Percentiles rank a stretch among this genome's conserved stretches.
phyloP scores from a whole-genome alignment of 1,284 basidiomycete species.

The Naganishia cerealis region DNA sequence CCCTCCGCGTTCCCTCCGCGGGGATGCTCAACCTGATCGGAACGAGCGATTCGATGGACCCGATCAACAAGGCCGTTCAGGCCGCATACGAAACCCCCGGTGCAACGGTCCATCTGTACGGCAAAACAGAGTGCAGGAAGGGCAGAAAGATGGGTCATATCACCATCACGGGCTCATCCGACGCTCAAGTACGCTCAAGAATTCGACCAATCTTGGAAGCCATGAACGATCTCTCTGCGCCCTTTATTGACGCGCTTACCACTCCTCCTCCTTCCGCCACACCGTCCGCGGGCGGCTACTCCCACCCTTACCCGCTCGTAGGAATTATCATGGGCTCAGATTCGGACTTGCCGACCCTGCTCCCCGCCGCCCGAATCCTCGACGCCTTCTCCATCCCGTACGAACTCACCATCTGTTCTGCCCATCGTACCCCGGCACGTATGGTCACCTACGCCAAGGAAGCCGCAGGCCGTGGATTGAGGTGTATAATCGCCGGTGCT shows the following conservation, averaged over 20 bases:
- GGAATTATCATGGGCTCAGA: slow-evolving; percentile 98
- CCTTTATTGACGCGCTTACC: slow-evolving; percentile 58
- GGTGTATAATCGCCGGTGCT: slow-evolving; percentile 88
- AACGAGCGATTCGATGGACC: slow-evolving; percentile 64
- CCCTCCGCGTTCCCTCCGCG: slow-evolving; percentile 79
- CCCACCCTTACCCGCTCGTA: slow-evolving; percentile 75
- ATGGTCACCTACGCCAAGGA: slow-evolving; percentile 79
- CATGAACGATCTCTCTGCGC: slow-evolving; percentile 62
- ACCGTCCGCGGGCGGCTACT: slow-evolving; percentile 42
- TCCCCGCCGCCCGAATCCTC: slow-evolving; percentile 81
- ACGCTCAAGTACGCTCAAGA: slow-evolving; percentile 69
- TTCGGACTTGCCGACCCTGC: slow-evolving; percentile 92
- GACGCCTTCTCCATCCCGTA: slow-evolving; percentile 80
- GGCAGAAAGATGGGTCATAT: slow-evolving; percentile 99
- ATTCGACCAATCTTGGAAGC: slow-evolving; percentile 70
- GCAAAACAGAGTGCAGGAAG: slow-evolving; percentile 82
- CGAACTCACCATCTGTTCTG: slow-evolving; percentile 93
- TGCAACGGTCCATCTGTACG: slow-evolving; percentile 84
- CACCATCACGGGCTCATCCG: slow-evolving; percentile 80
- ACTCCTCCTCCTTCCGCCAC: slow-evolving; percentile 38
- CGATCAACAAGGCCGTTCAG: slow-evolving; percentile 59
- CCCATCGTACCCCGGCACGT: slow-evolving; percentile 88
- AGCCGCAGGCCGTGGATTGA: slow-evolving; percentile 71
- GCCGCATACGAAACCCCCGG: slow-evolving; percentile 70
- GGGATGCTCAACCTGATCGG: slow-evolving; percentile 97